Evolutionary conservation across 2,329 filamentous ascomycete genomes (phyloP).

Genomic region (Hypoxylon sp.): DNA sequence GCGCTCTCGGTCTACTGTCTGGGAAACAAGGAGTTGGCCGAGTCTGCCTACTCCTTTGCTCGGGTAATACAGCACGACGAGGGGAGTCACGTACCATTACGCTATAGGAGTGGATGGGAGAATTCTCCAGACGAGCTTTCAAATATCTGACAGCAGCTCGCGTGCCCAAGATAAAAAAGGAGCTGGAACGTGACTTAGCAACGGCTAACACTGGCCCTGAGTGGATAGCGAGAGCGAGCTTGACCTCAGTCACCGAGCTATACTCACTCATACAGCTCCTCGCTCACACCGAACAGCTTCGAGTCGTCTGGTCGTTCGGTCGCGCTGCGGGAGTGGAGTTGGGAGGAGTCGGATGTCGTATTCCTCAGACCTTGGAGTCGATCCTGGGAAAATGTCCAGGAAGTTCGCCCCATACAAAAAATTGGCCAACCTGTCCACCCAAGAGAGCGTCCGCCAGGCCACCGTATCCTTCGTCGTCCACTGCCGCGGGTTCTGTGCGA

Average conservation of each 20-base stretch:
- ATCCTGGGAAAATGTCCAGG: slow-evolving; percentile 21
- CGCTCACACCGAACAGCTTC: neutral
- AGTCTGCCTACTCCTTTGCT: slow-evolving; percentile 9
- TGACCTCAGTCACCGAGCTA: slow-evolving; percentile 13
- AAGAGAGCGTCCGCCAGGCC: slow-evolving; percentile 27
- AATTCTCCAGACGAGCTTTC: neutral
- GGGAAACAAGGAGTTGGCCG: slow-evolving; percentile 22
- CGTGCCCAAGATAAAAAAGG: slow-evolving; percentile 13
- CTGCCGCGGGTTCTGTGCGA: slow-evolving; percentile 42
- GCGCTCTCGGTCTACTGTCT: slow-evolving; percentile 26
- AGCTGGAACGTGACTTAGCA: slow-evolving; percentile 24
- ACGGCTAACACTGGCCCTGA: slow-evolving; percentile 30
- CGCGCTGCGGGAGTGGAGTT: slow-evolving; percentile 31
- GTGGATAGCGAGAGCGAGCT: slow-evolving; percentile 18
- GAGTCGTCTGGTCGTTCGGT: neutral
- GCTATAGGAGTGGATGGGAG: neutral
- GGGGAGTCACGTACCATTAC: neutral
- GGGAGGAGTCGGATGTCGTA: slow-evolving; percentile 34
- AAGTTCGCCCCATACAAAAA: neutral
- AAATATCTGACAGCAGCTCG: neutral
- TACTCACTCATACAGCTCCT: slow-evolving; percentile 18
- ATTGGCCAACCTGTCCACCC: slow-evolving; percentile 13
- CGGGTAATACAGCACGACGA: slow-evolving; percentile 1
- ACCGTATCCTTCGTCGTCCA: slow-evolving; percentile 34
- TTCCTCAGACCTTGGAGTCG: slow-evolving; percentile 33